phyloP scores from a whole-genome alignment of 192 early-diverging fungal species.

The Backusella mclennaniae region DNA sequence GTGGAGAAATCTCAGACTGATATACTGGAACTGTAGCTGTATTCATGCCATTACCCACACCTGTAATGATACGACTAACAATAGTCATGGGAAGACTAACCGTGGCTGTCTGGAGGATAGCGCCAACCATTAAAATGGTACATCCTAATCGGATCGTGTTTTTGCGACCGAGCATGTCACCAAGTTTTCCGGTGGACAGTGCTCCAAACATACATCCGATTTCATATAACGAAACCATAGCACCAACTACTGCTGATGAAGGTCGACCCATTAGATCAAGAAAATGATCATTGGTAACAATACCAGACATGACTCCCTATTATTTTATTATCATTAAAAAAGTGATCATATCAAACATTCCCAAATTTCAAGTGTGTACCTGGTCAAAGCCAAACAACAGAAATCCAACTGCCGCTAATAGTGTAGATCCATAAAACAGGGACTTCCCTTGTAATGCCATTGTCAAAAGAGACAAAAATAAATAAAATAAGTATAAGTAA shows the following conservation, averaged over 20 bases:
- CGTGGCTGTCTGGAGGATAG: slow-evolving; percentile 49
- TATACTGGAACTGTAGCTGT: slow-evolving; percentile 56
- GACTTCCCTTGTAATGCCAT: slow-evolving; percentile 30
- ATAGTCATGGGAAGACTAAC: slow-evolving; percentile 45
- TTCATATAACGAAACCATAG: slow-evolving; percentile 40
- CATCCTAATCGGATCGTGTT: slow-evolving; percentile 46
- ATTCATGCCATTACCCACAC: slow-evolving; percentile 50
- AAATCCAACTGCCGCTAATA: slow-evolving; percentile 21
- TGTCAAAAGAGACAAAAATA: neutral
- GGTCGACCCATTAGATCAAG: slow-evolving; percentile 12
- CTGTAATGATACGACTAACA: slow-evolving; percentile 50
- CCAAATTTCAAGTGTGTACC: neutral
- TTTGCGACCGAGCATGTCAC: slow-evolving; percentile 51
- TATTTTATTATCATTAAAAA: neutral
- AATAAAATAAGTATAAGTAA: neutral
- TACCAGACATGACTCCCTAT: slow-evolving; percentile 29
- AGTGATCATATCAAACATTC: neutral
- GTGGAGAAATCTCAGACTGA: slow-evolving; percentile 50
- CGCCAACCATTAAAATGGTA: slow-evolving; percentile 49
- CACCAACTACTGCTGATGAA: slow-evolving; percentile 45
- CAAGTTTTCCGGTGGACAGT: slow-evolving; percentile 36
- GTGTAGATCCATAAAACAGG: slow-evolving; percentile 57
- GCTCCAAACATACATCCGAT: slow-evolving; percentile 33
- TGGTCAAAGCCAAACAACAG: slow-evolving; percentile 31
- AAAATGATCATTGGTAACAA: slow-evolving; percentile 20